A percentile compares a stretch with the other conserved stretches of the same genome.
phyloP scores from a whole-genome alignment of 2,329 filamentous ascomycete species.

The Chrysoporthe deuterocubensis region DNA sequence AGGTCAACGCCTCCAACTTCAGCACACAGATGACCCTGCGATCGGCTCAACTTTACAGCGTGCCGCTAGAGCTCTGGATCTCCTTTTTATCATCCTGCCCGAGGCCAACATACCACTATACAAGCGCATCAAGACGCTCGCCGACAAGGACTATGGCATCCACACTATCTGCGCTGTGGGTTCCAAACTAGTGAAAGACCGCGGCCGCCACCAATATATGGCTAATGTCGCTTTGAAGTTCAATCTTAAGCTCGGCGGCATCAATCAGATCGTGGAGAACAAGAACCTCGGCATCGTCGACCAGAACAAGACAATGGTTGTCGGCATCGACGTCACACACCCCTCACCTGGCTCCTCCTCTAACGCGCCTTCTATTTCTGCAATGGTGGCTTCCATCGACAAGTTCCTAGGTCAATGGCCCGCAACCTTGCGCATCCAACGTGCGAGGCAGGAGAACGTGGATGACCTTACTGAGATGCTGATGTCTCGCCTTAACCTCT shows the following conservation, averaged over 20 bases:
- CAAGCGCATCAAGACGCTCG: too few species aligned
- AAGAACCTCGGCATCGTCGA: conserved; percentile 55
- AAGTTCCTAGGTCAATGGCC: conserved; percentile 76
- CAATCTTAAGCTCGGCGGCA: conserved; percentile 78
- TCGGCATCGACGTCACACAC: conserved; percentile 89
- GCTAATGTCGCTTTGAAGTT: conserved; percentile 77
- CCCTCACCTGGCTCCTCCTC: conserved; percentile 70
- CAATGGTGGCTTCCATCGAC: conserved; percentile 79
- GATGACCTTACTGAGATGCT: too few species aligned
- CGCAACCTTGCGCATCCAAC: conserved; percentile 71
- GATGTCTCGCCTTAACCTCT: too few species aligned
- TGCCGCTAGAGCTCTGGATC: too few species aligned
- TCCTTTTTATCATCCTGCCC: conserved; percentile 71
- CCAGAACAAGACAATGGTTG: conserved; percentile 73
- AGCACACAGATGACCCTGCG: too few species aligned
- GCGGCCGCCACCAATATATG: conserved; percentile 58
- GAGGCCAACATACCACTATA: background rate
- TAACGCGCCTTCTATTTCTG: conserved; percentile 78
- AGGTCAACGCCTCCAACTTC: too few species aligned
- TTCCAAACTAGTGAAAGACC: conserved; percentile 42
- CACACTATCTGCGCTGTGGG: background rate
- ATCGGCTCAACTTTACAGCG: too few species aligned
- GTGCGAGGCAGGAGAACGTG: conserved; percentile 74
- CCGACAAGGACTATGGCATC: background rate
- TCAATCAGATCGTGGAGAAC: conserved; percentile 66